These are phyloP conservation scores for Tricholoma sp. DNA, from an alignment of 768 basidiomycete species.

Conservation along the genomic window DNA sequence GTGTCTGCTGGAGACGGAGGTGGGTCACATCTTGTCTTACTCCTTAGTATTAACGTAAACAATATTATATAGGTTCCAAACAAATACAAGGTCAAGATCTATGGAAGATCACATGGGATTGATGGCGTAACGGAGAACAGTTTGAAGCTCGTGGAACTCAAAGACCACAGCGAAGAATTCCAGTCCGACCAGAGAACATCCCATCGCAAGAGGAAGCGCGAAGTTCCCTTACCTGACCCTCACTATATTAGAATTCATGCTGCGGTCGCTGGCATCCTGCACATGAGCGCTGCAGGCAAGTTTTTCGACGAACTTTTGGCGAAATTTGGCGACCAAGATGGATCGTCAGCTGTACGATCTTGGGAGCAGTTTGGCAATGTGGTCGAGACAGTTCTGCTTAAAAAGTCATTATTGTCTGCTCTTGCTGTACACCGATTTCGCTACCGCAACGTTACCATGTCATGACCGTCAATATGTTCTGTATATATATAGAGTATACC, in stretches of 20 bases:
- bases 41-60: neutral
- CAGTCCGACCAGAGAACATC: neutral
- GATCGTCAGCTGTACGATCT: neutral
- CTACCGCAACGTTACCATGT: no score
- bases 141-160: neutral
- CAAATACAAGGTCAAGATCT: neutral
- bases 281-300: neutral
- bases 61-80: neutral
- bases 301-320: no score
- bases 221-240: neutral
- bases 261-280: neutral
- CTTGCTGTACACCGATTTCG: no score
- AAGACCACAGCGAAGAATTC: neutral
- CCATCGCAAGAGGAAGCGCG: neutral
- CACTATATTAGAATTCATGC: no score
- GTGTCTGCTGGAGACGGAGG: neutral
- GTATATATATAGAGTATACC: no score
- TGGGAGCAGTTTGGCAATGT: neutral
- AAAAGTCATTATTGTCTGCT: no score
- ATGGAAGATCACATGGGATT: neutral
- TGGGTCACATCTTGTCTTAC: neutral
- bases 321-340: neutral
- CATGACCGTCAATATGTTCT: no score
- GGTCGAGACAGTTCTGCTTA: neutral
- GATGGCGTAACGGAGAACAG: neutral